These are phyloP conservation scores for Tricholoma hemisulphureum DNA, from an alignment of 768 basidiomycete genomes.

Conservation along the genomic window DNA sequence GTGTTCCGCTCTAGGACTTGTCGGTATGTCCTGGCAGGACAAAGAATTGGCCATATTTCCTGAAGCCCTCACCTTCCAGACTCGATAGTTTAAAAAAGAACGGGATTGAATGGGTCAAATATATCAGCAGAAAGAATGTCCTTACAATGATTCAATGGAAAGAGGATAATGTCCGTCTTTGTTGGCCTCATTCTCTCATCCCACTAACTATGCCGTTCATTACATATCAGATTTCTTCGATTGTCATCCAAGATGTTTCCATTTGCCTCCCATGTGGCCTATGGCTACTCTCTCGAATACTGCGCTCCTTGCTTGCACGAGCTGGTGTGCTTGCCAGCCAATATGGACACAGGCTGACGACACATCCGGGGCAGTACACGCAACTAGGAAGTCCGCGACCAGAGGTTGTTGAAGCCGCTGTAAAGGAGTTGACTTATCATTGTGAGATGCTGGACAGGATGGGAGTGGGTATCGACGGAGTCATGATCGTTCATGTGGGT, in stretches of 20 bases:
- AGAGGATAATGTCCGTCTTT: slow-evolving; percentile 62
- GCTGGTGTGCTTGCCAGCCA: slow-evolving; percentile 67
- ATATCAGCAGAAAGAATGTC: slow-evolving; percentile 73
- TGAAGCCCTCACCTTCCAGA: slow-evolving; percentile 36
- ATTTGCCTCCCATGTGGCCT: slow-evolving; percentile 76
- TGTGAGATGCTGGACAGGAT: slow-evolving; percentile 84
- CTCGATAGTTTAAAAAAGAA: slow-evolving; percentile 78
- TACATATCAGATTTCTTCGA: slow-evolving; percentile 83
- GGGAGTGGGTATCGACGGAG: slow-evolving; percentile 78
- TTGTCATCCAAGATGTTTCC: slow-evolving; percentile 93
- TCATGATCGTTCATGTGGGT: slow-evolving; percentile 82
- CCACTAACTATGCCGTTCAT: not conserved
- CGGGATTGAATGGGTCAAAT: slow-evolving; percentile 79
- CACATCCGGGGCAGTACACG: slow-evolving; percentile 87
- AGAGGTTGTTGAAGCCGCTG: slow-evolving; percentile 69
- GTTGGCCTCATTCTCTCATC: not conserved
- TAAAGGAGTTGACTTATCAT: slow-evolving; percentile 84
- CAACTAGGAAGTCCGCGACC: slow-evolving; percentile 78
- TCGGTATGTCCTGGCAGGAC: slow-evolving; percentile 35
- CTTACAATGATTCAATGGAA: slow-evolving; percentile 85
- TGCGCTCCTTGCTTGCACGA: slow-evolving; percentile 54
- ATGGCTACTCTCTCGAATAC: slow-evolving; percentile 82
- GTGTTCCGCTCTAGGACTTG: slow-evolving; percentile 78
- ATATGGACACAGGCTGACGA: slow-evolving; percentile 77
- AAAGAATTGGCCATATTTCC: not conserved